Conservation (phyloP, 768 basidiomycete species). For the Suillus lakei region DNA sequence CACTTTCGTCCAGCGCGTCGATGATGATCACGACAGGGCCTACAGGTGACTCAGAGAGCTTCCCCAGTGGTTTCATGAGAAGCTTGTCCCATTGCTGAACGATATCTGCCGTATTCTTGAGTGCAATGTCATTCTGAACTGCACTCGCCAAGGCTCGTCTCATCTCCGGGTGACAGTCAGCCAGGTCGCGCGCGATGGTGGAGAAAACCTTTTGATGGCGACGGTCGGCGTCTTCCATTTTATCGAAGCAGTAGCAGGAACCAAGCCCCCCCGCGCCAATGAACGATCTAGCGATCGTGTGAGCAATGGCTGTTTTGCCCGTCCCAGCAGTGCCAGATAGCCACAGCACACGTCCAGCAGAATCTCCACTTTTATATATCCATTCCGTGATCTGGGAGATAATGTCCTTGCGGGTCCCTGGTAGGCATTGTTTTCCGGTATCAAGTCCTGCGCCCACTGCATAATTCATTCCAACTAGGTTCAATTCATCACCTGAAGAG, state of each 20-base stretch:
- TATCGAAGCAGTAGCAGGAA: constrained; percentile 16
- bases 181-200: constrained; percentile 23
- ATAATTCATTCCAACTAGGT: constrained; percentile 2
- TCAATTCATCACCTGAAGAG: constrained; percentile 2
- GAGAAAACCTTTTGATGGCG: constrained; percentile 18
- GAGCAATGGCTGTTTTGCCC: constrained; percentile 27
- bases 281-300: constrained; percentile 14
- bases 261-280: constrained; percentile 15
- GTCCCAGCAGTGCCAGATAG: constrained; percentile 20
- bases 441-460: constrained; percentile 11
- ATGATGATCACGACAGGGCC: constrained; percentile 30
- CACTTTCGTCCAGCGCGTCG: constrained; percentile 28
- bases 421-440: constrained; percentile 2
- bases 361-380: background rate
- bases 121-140: constrained; percentile 5
- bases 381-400: background rate
- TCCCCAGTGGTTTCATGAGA: constrained; percentile 16
- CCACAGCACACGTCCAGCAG: constrained; percentile 6
- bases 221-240: too few relatives aligned
- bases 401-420: constrained; percentile 4
- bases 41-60: constrained; percentile 8
- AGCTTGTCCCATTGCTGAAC: constrained; percentile 22
- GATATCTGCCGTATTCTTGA: constrained; percentile 6
- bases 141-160: constrained; percentile 3
- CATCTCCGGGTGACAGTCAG: constrained; percentile 16